Conservation (phyloP, 495 filamentous ascomycete species). For the Hypoxylon fragiforme region DNA sequence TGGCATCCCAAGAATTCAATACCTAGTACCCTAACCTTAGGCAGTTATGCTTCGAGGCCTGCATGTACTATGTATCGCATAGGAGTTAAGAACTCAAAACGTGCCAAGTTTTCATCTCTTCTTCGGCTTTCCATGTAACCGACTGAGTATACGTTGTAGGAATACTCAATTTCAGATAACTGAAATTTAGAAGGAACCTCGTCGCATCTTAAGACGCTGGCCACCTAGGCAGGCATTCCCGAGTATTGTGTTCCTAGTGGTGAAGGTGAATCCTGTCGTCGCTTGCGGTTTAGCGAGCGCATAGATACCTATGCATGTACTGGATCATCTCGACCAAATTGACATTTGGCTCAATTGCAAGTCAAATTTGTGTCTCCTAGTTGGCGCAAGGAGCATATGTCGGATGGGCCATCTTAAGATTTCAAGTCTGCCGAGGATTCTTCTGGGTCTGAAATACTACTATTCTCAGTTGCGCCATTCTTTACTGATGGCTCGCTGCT, state of each 20-base stretch:
- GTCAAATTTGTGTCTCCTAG: neutral
- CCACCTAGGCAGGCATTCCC: too few relatives aligned
- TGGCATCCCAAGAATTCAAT: constrained; percentile 3
- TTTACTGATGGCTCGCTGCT: neutral
- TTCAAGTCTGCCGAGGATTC: neutral
- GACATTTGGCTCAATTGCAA: neutral
- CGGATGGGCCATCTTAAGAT: neutral
- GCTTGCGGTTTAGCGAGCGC: neutral
- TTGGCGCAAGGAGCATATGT: neutral
- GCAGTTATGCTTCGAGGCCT: too few relatives aligned
- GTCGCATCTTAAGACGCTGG: too few relatives aligned
- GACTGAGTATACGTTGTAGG: neutral
- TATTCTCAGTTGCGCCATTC: neutral
- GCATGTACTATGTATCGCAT: neutral
- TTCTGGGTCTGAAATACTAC: too few relatives aligned
- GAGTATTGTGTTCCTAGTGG: too few relatives aligned
- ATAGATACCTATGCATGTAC: too few relatives aligned
- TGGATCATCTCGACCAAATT: neutral
- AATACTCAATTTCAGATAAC: neutral
- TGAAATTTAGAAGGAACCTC: too few relatives aligned
- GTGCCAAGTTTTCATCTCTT: constrained; percentile 11
- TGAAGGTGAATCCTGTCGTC: neutral
- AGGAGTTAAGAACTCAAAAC: constrained; percentile 13
- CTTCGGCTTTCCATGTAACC: constrained; percentile 10
- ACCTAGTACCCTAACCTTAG: too few relatives aligned